These are phyloP conservation scores for Sapria himalayana DNA, from an alignment of 345 rosid species.

Conservation along the genomic window DNA sequence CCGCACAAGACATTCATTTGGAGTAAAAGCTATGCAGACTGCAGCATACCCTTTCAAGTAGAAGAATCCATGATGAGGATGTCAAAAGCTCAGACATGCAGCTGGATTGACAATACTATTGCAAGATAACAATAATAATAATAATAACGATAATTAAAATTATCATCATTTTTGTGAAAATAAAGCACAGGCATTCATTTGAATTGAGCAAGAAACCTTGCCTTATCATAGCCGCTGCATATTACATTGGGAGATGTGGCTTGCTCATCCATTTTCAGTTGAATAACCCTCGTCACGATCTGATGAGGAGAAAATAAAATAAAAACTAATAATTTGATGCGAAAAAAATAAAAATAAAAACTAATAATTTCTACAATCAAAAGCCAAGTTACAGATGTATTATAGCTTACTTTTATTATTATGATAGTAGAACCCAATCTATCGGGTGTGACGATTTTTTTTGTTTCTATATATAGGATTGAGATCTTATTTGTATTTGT, in stretches of 20 bases:
- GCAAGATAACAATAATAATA: background rate
- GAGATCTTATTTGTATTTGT: no score
- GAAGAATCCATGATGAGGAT: constrained; percentile 43
- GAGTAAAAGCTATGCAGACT: background rate
- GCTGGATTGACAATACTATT: constrained; percentile 32
- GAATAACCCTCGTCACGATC: constrained; percentile 36
- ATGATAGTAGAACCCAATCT: no score
- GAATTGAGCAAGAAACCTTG: constrained; percentile 8
- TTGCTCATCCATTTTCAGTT: constrained; percentile 14
- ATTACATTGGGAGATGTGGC: constrained; percentile 18
- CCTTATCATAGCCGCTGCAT: constrained; percentile 40
- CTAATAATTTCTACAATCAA: no score
- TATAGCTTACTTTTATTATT: no score
- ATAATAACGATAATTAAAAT: background rate
- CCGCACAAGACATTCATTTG: no score
- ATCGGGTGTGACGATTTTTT: no score
- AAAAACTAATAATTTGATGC: no score
- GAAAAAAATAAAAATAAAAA: no score
- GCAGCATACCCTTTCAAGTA: constrained; percentile 38
- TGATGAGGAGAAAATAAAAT: constrained; percentile 13
- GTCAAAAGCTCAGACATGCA: constrained; percentile 29
- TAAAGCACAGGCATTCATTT: no score
- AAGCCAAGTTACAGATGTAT: no score
- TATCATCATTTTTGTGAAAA: background rate
- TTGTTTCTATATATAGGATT: no score